Conservation (phyloP, 805 yeast species). For the Saturnispora besseyi region DNA sequence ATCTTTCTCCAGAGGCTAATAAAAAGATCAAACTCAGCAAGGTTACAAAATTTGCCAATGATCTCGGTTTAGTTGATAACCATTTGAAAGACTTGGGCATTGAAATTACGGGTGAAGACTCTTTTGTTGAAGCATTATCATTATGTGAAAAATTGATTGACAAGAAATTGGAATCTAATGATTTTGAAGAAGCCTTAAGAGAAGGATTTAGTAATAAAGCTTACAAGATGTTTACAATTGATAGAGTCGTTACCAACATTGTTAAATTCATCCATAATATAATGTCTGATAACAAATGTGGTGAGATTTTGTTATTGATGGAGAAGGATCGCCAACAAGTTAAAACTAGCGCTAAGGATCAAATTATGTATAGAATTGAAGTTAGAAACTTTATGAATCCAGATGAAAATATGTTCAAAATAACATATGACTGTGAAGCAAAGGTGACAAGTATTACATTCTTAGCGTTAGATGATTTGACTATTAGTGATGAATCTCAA, state of each 20-base stretch:
- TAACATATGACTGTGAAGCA: slow-evolving; percentile 51
- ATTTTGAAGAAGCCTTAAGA: slow-evolving; percentile 92
- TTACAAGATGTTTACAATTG: slow-evolving; percentile 84
- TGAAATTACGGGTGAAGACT: slow-evolving; percentile 56
- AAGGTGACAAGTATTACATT: slow-evolving; percentile 63
- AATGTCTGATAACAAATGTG: slow-evolving; percentile 67
- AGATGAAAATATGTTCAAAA: slow-evolving; percentile 90
- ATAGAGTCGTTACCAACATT: slow-evolving; percentile 77
- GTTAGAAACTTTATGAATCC: slow-evolving; percentile 68
- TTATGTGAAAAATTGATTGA: slow-evolving; percentile 72
- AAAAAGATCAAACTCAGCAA: slow-evolving; percentile 58
- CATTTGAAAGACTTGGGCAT: slow-evolving; percentile 78
- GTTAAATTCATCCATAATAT: slow-evolving; percentile 83
- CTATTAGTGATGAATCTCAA: slow-evolving; percentile 51
- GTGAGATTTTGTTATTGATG: slow-evolving; percentile 72
- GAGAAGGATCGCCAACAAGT: slow-evolving; percentile 66
- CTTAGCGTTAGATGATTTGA: slow-evolving; percentile 80
- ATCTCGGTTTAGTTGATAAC: slow-evolving; percentile 69
- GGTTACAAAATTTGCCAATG: slow-evolving; percentile 73
- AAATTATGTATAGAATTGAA: slow-evolving; percentile 82
- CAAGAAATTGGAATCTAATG: slow-evolving; percentile 85
- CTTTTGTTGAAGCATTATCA: slow-evolving; percentile 69
- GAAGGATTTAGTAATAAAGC: slow-evolving; percentile 94
- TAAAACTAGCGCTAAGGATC: slow-evolving; percentile 71
- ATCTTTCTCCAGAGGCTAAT: slow-evolving; percentile 59